A percentile compares a stretch with the other conserved stretches of the same genome.
These are phyloP conservation scores for Skeletonema potamos DNA, from an alignment of 108 stramenopile genomes.

Conservation along the genomic window DNA sequence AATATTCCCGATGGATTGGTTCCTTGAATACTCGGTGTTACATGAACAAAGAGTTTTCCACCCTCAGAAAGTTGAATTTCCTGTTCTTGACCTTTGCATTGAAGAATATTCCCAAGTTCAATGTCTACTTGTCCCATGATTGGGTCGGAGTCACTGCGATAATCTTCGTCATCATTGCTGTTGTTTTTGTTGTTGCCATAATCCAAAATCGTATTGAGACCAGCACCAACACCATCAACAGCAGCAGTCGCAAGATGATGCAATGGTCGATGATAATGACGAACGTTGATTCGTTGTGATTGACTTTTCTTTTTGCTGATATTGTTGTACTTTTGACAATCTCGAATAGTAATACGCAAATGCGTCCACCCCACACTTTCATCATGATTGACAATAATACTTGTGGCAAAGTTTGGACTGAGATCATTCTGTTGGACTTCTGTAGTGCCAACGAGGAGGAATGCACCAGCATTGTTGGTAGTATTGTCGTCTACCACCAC, in stretches of 20 bases:
- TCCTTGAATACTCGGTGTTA: slow-evolving; percentile 5
- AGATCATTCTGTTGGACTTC: slow-evolving; percentile 11
- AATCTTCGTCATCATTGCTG: neutral
- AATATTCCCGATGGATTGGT: neutral
- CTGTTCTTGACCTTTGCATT: slow-evolving; percentile 2
- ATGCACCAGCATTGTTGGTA: neutral
- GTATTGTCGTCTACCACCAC: neutral
- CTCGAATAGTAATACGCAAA: slow-evolving; percentile 11
- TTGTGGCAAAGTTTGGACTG: slow-evolving; percentile 7
- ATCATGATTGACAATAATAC: slow-evolving; percentile 15
- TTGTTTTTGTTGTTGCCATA: neutral
- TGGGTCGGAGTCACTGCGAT: neutral
- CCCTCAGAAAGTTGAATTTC: slow-evolving; percentile 5
- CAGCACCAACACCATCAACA: neutral
- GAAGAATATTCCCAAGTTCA: slow-evolving; percentile 10
- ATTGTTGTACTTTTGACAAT: slow-evolving; percentile 5
- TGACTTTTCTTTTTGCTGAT: neutral
- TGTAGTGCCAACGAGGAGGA: neutral
- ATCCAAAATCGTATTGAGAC: too few species aligned
- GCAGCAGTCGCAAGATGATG: too few species aligned
- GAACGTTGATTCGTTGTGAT: neutral
- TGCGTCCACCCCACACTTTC: slow-evolving; percentile 16
- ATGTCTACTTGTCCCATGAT: slow-evolving; percentile 30
- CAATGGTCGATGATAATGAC: too few species aligned
- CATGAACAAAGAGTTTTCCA: slow-evolving; percentile 4